Conservation (phyloP, 208 protist genomes). For the Acanthamoeba castellanii region DNA sequence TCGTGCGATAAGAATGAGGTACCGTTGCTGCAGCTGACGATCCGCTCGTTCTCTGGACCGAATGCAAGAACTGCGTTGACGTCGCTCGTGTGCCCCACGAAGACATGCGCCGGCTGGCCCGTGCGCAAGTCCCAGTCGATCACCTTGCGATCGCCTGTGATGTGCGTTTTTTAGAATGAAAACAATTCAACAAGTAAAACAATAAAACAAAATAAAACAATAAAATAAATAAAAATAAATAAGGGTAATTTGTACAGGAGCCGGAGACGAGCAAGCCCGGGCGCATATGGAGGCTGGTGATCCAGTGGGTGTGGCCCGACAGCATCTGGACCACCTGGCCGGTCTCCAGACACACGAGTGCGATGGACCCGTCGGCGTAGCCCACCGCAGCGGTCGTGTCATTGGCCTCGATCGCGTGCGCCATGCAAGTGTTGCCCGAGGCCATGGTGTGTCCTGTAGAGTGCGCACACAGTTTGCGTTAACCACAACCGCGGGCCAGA, state of each 20-base stretch:
- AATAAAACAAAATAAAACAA: neutral
- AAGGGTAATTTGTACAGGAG: neutral
- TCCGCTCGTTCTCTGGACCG: neutral
- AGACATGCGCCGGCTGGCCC: neutral
- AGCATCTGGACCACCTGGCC: neutral
- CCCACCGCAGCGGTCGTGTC: neutral
- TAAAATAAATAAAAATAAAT: neutral
- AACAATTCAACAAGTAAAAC: neutral
- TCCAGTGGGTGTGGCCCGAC: neutral
- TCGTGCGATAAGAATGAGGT: neutral
- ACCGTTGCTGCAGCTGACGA: neutral
- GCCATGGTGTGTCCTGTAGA: neutral
- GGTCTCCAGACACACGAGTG: neutral
- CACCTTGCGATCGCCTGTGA: neutral
- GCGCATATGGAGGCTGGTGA: neutral
- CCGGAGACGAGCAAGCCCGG: neutral
- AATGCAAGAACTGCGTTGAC: neutral
- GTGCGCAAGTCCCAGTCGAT: slow-evolving; percentile 8
- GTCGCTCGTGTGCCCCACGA: neutral
- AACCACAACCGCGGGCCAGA: neutral
- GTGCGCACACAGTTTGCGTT: neutral
- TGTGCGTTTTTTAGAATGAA: no score
- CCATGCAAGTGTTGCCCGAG: neutral
- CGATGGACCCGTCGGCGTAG: neutral
- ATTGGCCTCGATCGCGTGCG: neutral